Percentiles rank a stretch among this genome's conserved stretches.
Conservation (phyloP, 352 stramenopile species). For the Globisporangium iwayamae region DNA sequence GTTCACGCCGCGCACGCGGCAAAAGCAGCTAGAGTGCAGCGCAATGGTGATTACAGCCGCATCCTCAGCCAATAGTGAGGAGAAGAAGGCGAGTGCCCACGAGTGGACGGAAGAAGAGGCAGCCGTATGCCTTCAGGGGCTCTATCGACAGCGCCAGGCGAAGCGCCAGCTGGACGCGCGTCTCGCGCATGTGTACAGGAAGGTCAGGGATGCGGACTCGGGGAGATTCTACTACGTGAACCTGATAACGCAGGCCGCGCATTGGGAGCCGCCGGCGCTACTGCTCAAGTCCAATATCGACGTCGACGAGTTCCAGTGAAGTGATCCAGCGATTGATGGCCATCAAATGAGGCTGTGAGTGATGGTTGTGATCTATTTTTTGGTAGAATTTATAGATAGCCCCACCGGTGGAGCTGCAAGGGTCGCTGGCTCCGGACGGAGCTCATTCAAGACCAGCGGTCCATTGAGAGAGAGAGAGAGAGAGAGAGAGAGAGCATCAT, state of each 20-base stretch:
- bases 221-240: conserved; percentile 75
- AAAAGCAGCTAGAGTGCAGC: conserved; percentile 27
- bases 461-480: background rate
- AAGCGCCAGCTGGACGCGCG: conserved; percentile 32
- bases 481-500: background rate
- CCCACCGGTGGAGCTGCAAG: background rate
- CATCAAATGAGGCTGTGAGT: background rate
- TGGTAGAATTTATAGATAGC: background rate
- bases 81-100: background rate
- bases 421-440: background rate
- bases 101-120: conserved; percentile 51
- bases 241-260: conserved; percentile 54
- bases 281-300: conserved; percentile 21
- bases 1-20: conserved; percentile 46
- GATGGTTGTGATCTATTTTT: background rate
- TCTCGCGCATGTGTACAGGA: conserved; percentile 48
- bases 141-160: conserved; percentile 53
- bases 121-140: conserved; percentile 41
- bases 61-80: background rate
- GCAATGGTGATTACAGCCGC: conserved; percentile 14
- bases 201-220: conserved; percentile 43
- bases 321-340: background rate
- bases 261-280: conserved; percentile 51
- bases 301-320: conserved; percentile 27
- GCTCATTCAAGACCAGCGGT: background rate